A percentile compares a stretch with the other conserved stretches of the same genome.
Evolutionary conservation across 345 rosid genomes (phyloP).

Genomic region (Populus davidiana): DNA sequence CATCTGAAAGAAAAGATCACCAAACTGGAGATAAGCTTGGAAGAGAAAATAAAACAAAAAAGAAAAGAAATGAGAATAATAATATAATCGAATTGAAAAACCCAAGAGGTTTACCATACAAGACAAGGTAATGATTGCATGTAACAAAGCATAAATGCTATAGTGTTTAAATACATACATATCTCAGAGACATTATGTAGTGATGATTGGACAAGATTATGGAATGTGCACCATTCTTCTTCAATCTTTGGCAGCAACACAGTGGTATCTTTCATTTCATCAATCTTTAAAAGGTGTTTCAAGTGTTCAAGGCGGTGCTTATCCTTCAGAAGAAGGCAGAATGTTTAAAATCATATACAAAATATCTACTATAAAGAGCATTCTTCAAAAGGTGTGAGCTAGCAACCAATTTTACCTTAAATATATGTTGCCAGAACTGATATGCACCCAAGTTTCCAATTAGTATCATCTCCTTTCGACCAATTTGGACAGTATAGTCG

Average conservation of each 20-base stretch:
- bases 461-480: slow-evolving; percentile 55
- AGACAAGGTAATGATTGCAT: slow-evolving; percentile 1
- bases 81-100: background rate
- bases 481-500: slow-evolving; percentile 38
- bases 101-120: background rate
- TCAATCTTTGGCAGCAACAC: slow-evolving; percentile 49
- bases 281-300: slow-evolving; percentile 40
- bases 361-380: background rate
- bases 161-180: slow-evolving; percentile 46
- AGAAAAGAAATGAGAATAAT: background rate
- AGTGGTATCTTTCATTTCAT: slow-evolving; percentile 36
- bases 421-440: slow-evolving; percentile 83
- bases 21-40: background rate
- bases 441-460: slow-evolving; percentile 75
- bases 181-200: slow-evolving; percentile 66
- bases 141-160: background rate
- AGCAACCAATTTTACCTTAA: slow-evolving; percentile 50
- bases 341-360: slow-evolving; percentile 15
- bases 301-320: slow-evolving; percentile 67
- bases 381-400: slow-evolving; percentile 6
- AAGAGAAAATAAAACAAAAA: slow-evolving; percentile 6
- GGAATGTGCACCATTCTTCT: slow-evolving; percentile 88
- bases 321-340: slow-evolving; percentile 50
- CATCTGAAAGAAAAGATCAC: slow-evolving; percentile 53
- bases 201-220: slow-evolving; percentile 68